phyloP scores from a whole-genome alignment of 2,329 filamentous ascomycete species.

The Hortaea werneckii region DNA sequence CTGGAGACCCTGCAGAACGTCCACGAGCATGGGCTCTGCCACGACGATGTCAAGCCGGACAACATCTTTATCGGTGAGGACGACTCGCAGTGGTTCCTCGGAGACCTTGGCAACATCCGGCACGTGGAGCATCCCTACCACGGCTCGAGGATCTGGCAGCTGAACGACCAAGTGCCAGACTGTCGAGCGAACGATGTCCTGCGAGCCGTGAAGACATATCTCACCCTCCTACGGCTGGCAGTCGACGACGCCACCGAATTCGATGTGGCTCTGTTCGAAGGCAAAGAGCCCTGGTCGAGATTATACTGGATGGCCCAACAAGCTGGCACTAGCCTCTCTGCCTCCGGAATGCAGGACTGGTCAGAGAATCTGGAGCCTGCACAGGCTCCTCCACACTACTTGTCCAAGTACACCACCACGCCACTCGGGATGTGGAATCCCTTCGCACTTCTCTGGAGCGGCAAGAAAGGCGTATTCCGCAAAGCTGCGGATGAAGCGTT shows the following conservation, averaged over 20 bases:
- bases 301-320: neutral
- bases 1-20: slow-evolving; percentile 17
- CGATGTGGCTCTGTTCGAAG: neutral
- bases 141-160: neutral
- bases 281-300: neutral
- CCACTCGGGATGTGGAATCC: neutral
- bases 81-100: slow-evolving; percentile 21
- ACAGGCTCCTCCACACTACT: neutral
- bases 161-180: neutral
- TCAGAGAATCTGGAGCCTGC: neutral
- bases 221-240: neutral
- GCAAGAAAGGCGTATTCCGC: neutral
- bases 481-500: neutral
- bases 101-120: slow-evolving; percentile 28
- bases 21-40: slow-evolving; percentile 25
- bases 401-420: neutral
- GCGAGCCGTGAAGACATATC: neutral
- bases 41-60: slow-evolving; percentile 28
- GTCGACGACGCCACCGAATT: too few species aligned
- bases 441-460: neutral
- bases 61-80: slow-evolving; percentile 23
- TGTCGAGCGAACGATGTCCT: neutral
- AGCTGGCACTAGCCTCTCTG: neutral
- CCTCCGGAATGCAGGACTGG: neutral
- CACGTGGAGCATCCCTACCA: slow-evolving; percentile 18